A percentile compares a stretch with the other conserved stretches of the same genome.
Evolutionary conservation across 495 filamentous ascomycete genomes (phyloP).

Genomic region (Barbatosphaeria neglecta): DNA sequence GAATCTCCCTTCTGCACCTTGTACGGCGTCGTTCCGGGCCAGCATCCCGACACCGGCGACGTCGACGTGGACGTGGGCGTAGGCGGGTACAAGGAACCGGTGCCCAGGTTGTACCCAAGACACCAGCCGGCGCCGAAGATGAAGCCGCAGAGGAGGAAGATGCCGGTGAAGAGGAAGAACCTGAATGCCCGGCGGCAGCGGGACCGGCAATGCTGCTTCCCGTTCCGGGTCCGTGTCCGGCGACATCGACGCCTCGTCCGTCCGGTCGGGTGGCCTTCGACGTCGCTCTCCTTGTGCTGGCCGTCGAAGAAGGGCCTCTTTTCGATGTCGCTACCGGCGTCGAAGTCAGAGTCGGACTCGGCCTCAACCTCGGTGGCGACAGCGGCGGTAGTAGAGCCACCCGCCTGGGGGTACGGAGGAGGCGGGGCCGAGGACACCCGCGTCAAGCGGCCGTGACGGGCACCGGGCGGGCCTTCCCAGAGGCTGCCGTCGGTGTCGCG

Average conservation of each 20-base stretch:
- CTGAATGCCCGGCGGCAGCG: not conserved
- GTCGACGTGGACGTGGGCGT: no score
- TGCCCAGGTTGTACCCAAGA: not conserved
- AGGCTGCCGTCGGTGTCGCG: slow-evolving; percentile 25
- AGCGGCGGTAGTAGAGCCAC: not conserved
- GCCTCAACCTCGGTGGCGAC: not conserved
- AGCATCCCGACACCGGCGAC: not conserved
- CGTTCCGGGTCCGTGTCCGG: not conserved
- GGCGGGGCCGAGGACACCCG: slow-evolving; percentile 7
- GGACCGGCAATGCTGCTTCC: not conserved
- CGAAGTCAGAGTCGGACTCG: not conserved
- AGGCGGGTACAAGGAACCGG: no score
- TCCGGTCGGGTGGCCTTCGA: no score
- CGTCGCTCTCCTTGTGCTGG: no score
- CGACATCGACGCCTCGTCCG: no score
- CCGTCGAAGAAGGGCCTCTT: no score
- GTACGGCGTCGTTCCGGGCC: not conserved
- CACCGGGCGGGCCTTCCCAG: slow-evolving; percentile 35
- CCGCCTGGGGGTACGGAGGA: not conserved
- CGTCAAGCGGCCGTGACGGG: slow-evolving; percentile 29
- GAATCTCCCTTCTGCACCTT: not conserved
- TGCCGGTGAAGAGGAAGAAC: not conserved
- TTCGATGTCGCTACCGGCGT: no score
- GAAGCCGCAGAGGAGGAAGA: not conserved
- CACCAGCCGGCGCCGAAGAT: no score